Percentiles rank a stretch among this genome's conserved stretches.
phyloP scores from a whole-genome alignment of 139 green algal genomes.

The Diplosphaera chodatii region DNA sequence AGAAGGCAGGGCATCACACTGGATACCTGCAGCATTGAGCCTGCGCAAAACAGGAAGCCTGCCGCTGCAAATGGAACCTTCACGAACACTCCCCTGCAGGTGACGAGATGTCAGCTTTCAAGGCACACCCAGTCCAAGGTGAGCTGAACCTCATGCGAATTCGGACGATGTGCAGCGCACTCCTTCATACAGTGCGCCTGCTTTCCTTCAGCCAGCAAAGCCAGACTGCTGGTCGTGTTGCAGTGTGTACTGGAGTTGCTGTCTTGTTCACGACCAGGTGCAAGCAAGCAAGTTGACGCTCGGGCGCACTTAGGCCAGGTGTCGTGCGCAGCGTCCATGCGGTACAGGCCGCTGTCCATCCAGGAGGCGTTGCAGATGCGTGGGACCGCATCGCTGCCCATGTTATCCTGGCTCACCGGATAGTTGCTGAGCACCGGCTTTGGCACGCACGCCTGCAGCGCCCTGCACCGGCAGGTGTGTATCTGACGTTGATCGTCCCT shows the following conservation, averaged over 20 bases:
- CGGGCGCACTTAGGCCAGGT: background rate
- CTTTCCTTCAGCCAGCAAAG: too few species aligned
- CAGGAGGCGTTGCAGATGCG: constrained; percentile 1
- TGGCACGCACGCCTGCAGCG: background rate
- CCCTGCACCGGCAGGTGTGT: background rate
- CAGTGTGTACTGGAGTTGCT: too few species aligned
- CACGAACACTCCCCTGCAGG: background rate
- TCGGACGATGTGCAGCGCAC: too few species aligned
- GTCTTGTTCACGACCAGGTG: too few species aligned
- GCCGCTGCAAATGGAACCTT: background rate
- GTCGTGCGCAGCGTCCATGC: background rate
- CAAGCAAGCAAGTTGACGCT: too few species aligned
- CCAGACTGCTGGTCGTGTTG: too few species aligned
- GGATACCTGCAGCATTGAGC: background rate
- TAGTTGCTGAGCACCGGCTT: constrained; percentile 1
- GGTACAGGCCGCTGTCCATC: background rate
- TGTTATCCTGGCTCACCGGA: background rate
- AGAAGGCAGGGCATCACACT: too few species aligned
- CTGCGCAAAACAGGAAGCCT: background rate
- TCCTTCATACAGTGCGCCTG: too few species aligned
- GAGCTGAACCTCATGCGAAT: too few species aligned
- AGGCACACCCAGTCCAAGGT: too few species aligned
- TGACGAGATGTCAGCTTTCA: too few species aligned
- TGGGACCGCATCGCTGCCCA: background rate
- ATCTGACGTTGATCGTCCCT: too few species aligned